These are phyloP conservation scores for Botryotinia convoluta DNA, from an alignment of 2,329 filamentous ascomycete genomes.

Conservation along the genomic window DNA sequence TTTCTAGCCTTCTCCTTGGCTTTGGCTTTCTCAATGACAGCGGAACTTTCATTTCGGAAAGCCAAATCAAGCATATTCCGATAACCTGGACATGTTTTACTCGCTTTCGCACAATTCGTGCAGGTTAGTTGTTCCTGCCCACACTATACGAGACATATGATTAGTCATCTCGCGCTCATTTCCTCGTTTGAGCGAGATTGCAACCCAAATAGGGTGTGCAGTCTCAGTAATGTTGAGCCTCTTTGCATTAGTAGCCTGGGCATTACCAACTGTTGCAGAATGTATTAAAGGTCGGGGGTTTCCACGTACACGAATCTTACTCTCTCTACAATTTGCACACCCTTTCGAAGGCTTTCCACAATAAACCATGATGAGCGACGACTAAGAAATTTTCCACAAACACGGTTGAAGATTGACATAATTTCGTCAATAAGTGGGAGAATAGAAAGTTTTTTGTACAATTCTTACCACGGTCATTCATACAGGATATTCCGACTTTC, in stretches of 20 bases:
- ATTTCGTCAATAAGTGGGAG: not conserved
- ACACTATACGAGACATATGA: constrained; percentile 42
- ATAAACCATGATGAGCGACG: constrained; percentile 18
- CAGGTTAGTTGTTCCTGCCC: constrained; percentile 51
- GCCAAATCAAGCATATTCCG: constrained; percentile 55
- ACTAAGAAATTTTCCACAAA: not conserved
- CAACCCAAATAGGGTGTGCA: not conserved
- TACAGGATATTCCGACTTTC: not conserved
- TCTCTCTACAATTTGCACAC: constrained; percentile 12
- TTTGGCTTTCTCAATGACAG: constrained; percentile 52
- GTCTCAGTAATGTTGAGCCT: not conserved
- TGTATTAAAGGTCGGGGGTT: not conserved
- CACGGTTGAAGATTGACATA: not conserved
- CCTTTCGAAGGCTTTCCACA: constrained; percentile 23
- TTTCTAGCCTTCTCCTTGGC: constrained; percentile 26
- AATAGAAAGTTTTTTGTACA: not conserved
- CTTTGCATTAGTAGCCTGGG: not conserved
- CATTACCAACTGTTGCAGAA: not conserved
- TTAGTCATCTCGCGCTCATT: constrained; percentile 13
- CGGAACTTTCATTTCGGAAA: constrained; percentile 55
- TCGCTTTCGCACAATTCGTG: constrained; percentile 52
- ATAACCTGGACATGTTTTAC: constrained; percentile 52
- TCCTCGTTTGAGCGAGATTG: constrained; percentile 11
- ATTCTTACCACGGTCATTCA: not conserved
- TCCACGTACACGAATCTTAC: constrained; percentile 9